Conservation (phyloP, 345 rosid species). For the Citrus glauca region DNA sequence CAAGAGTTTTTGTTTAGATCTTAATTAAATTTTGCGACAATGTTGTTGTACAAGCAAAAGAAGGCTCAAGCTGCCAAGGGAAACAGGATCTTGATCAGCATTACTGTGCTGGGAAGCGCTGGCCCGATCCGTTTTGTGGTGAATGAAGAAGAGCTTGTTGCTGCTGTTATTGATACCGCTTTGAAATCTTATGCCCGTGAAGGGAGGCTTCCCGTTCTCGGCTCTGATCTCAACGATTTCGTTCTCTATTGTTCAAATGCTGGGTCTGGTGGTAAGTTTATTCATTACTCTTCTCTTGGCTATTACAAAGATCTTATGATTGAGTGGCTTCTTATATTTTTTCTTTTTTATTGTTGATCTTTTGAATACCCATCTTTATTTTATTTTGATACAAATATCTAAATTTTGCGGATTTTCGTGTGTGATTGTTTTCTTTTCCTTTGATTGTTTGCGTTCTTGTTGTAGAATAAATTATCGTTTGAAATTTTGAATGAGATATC, state of each 20-base stretch:
- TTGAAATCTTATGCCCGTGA: constrained; percentile 93
- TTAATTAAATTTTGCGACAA: constrained; percentile 21
- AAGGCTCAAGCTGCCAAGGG: constrained; percentile 62
- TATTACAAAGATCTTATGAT: neutral
- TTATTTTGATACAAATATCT: neutral
- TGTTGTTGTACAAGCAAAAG: constrained; percentile 88
- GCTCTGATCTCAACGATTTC: constrained; percentile 74
- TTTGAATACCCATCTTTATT: neutral
- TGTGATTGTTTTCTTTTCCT: neutral
- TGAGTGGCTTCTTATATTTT: neutral
- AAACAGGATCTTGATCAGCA: constrained; percentile 67
- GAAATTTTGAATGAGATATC: no score
- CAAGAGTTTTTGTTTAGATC: constrained; percentile 4
- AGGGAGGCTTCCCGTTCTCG: constrained; percentile 91
- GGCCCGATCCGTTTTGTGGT: constrained; percentile 96
- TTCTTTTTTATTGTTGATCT: neutral
- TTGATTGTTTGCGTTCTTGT: neutral
- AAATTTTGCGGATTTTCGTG: neutral
- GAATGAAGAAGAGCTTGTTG: constrained; percentile 67
- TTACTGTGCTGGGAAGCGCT: constrained; percentile 87
- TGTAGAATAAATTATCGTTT: neutral
- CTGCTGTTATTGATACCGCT: constrained; percentile 73
- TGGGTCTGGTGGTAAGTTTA: constrained; percentile 54
- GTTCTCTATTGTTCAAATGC: constrained; percentile 68
- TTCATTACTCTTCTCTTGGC: neutral